Conservation (phyloP, 768 basidiomycete species). For the Mycena filopes region DNA sequence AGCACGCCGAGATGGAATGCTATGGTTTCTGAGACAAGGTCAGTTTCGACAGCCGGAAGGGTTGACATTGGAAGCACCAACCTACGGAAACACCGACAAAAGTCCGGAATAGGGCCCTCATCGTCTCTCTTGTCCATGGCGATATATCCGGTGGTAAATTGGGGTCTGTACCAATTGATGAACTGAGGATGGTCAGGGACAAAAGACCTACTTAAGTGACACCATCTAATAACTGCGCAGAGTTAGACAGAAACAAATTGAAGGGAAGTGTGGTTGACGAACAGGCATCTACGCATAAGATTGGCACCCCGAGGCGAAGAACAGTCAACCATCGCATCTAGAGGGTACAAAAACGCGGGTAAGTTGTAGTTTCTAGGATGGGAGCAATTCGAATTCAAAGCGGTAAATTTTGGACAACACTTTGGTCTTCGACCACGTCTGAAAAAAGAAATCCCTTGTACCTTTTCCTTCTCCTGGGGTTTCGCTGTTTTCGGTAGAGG, state of each 20-base stretch:
- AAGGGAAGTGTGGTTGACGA: slow-evolving; percentile 41
- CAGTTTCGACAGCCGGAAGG: background rate
- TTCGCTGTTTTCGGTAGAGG: background rate
- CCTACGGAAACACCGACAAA: slow-evolving; percentile 71
- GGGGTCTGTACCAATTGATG: slow-evolving; percentile 47
- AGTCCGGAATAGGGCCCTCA: slow-evolving; percentile 64
- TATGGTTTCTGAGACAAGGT: slow-evolving; percentile 66
- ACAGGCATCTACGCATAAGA: slow-evolving; percentile 81
- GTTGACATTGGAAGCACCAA: slow-evolving; percentile 39
- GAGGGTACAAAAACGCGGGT: too few relatives aligned
- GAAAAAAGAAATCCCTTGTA: slow-evolving; percentile 27
- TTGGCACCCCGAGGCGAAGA: slow-evolving; percentile 64
- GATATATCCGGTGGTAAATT: slow-evolving; percentile 48
- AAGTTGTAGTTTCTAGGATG: too few relatives aligned
- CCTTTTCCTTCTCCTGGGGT: slow-evolving; percentile 42
- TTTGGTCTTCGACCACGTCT: too few relatives aligned
- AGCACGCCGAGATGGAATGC: slow-evolving; percentile 80
- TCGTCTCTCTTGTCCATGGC: slow-evolving; percentile 64
- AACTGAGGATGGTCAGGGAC: background rate
- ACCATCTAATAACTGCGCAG: slow-evolving; percentile 79
- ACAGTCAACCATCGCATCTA: slow-evolving; percentile 72
- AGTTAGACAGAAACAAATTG: slow-evolving; percentile 12
- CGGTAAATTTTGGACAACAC: too few relatives aligned
- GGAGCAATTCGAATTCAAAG: too few relatives aligned
- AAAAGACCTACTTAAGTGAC: slow-evolving; percentile 65